Conservation (phyloP, 2,329 filamentous ascomycete species). For the Falciphora oryzae region DNA sequence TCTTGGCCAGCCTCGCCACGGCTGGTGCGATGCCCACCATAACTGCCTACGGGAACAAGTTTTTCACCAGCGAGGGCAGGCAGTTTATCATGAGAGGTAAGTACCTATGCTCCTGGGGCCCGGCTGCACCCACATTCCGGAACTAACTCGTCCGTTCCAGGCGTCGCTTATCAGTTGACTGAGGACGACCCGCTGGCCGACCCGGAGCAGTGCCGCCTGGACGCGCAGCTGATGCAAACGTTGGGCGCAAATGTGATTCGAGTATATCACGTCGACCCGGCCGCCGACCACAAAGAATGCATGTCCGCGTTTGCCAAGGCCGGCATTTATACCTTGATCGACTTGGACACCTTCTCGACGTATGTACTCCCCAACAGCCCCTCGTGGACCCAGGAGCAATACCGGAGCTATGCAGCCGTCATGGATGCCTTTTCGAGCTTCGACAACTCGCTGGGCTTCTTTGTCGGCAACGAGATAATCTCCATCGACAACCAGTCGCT, state of each 20-base stretch:
- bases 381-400: constrained; percentile 68
- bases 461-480: constrained; percentile 85
- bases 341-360: constrained; percentile 70
- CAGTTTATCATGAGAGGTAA: constrained; percentile 82
- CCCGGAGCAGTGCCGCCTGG: constrained; percentile 67
- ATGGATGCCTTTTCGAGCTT: constrained; percentile 73
- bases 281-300: constrained; percentile 66
- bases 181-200: constrained; percentile 70
- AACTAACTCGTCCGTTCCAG: constrained; percentile 33
- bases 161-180: constrained; percentile 64
- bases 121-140: background rate
- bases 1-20: constrained; percentile 28
- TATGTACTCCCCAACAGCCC: constrained; percentile 57
- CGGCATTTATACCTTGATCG: constrained; percentile 79
- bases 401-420: constrained; percentile 60
- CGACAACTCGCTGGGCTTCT: constrained; percentile 77
- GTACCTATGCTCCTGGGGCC: constrained; percentile 8
- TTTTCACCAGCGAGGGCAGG: constrained; percentile 73
- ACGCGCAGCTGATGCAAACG: constrained; percentile 71
- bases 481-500: constrained; percentile 51
- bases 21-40: constrained; percentile 37
- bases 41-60: constrained; percentile 66
- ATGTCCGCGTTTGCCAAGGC: constrained; percentile 75
- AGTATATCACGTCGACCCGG: constrained; percentile 78
- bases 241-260: constrained; percentile 80